Percentiles rank a stretch among this genome's conserved stretches.
phyloP scores from a whole-genome alignment of 2,329 filamentous ascomycete genomes.

The Microcera coccophila region DNA sequence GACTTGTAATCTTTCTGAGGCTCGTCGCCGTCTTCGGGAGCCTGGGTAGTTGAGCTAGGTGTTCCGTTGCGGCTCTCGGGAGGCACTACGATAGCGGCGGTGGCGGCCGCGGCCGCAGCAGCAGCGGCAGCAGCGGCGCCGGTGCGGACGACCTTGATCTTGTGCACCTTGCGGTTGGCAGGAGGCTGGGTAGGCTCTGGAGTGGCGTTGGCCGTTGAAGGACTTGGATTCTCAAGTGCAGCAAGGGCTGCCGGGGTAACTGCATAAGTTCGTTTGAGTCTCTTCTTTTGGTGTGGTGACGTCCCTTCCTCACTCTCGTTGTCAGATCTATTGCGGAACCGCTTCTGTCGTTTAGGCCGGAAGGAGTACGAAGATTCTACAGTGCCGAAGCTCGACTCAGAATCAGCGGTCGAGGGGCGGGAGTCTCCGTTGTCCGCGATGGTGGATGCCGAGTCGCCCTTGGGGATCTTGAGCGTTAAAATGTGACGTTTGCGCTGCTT shows the following conservation, averaged over 20 bases:
- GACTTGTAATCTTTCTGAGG: conserved; percentile 52
- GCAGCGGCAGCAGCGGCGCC: conserved; percentile 9
- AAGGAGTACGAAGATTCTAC: conserved; percentile 51
- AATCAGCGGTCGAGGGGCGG: conserved; percentile 51
- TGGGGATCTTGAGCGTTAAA: conserved; percentile 40
- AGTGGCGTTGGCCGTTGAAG: conserved; percentile 19
- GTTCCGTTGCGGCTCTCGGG: conserved; percentile 23
- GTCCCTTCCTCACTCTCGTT: conserved; percentile 37
- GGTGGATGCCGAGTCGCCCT: conserved; percentile 33
- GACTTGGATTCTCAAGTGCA: conserved; percentile 4
- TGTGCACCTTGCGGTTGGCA: conserved; percentile 32
- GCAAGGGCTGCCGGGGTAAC: conserved; percentile 6
- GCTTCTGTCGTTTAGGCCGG: conserved; percentile 52
- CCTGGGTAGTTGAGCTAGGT: conserved; percentile 19
- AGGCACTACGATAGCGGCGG: not conserved
- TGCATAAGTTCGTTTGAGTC: conserved; percentile 29
- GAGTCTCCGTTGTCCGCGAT: conserved; percentile 43
- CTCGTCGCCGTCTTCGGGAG: conserved; percentile 36
- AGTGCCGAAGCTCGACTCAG: conserved; percentile 48
- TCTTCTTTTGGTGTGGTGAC: conserved; percentile 39
- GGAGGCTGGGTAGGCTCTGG: conserved; percentile 19
- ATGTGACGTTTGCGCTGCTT: conserved; percentile 31
- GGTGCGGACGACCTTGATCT: conserved; percentile 38
- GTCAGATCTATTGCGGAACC: conserved; percentile 46
- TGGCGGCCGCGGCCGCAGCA: too few species aligned